phyloP scores from a whole-genome alignment of 2,329 filamentous ascomycete genomes.

The Botrytis pseudocinerea region DNA sequence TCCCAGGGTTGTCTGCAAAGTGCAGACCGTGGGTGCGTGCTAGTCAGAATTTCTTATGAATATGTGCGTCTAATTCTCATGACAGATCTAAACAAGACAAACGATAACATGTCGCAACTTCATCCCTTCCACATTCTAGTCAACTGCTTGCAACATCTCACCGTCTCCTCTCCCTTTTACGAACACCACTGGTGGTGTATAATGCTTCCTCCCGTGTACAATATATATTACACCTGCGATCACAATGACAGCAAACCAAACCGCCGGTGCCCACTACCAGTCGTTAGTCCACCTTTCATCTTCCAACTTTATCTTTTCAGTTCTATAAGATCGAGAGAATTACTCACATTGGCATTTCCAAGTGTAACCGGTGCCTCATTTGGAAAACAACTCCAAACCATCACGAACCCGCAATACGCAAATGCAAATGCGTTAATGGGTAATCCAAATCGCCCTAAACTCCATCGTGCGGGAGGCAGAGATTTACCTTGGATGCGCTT shows the following conservation, averaged over 20 bases:
- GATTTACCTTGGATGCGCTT: slow-evolving; percentile 44
- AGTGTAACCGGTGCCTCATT: slow-evolving; percentile 42
- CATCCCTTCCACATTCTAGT: background rate
- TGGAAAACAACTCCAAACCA: slow-evolving; percentile 54
- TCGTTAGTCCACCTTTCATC: slow-evolving; percentile 15
- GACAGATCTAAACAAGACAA: background rate
- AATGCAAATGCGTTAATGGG: slow-evolving; percentile 47
- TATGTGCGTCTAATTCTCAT: background rate
- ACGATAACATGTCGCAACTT: background rate
- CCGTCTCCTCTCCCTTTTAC: background rate
- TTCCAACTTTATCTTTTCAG: background rate
- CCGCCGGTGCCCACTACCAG: slow-evolving; percentile 46
- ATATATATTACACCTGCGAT: slow-evolving; percentile 37
- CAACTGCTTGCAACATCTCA: slow-evolving; percentile 2
- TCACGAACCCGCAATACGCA: slow-evolving; percentile 48
- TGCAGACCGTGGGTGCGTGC: too few relatives aligned
- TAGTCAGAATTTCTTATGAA: background rate
- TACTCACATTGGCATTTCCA: slow-evolving; percentile 23
- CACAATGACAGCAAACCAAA: slow-evolving; percentile 32
- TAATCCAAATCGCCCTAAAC: slow-evolving; percentile 47
- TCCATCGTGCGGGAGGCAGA: slow-evolving; percentile 46
- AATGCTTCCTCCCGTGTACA: slow-evolving; percentile 41
- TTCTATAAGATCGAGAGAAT: background rate
- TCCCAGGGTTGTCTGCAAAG: background rate
- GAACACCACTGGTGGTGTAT: slow-evolving; percentile 36